Evolutionary conservation across 352 stramenopile species (phyloP).

Genomic region (Phytophthora nicotianae): DNA sequence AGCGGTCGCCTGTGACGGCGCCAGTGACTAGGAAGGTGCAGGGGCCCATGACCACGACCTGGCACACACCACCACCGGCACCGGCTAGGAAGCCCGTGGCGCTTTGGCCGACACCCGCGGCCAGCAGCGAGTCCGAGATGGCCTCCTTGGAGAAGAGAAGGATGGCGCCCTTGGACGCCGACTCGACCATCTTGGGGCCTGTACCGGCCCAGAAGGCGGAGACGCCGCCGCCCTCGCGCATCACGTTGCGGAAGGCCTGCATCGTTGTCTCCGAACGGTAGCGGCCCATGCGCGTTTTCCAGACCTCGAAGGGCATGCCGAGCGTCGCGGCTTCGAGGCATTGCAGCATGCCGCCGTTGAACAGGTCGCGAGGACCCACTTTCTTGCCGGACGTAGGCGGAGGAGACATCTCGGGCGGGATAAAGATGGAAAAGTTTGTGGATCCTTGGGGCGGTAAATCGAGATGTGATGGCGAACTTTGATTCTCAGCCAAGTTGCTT

Average conservation of each 20-base stretch:
- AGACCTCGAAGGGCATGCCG: conserved; percentile 93
- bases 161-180: conserved; percentile 89
- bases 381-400: conserved; percentile 77
- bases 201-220: conserved; percentile 89
- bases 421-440: not conserved
- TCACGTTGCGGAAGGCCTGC: conserved; percentile 89
- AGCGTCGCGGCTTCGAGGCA: conserved; percentile 90
- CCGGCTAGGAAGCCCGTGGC: conserved; percentile 83
- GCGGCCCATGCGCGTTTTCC: conserved; percentile 93
- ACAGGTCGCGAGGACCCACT: conserved; percentile 73
- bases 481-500: not conserved
- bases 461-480: conserved; percentile 17
- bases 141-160: conserved; percentile 91
- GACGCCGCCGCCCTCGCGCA: conserved; percentile 82
- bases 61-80: conserved; percentile 85
- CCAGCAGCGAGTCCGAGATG: conserved; percentile 81
- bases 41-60: conserved; percentile 90
- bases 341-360: conserved; percentile 85
- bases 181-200: conserved; percentile 93
- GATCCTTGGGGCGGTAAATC: conserved; percentile 12
- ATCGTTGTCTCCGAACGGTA: conserved; percentile 83
- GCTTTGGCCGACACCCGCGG: conserved; percentile 65
- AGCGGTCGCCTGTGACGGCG: conserved; percentile 90
- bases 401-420: conserved; percentile 35
- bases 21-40: conserved; percentile 92